These are phyloP conservation scores for Fraxinus dipetala DNA, from an alignment of 305 asterid genomes.

Conservation along the genomic window DNA sequence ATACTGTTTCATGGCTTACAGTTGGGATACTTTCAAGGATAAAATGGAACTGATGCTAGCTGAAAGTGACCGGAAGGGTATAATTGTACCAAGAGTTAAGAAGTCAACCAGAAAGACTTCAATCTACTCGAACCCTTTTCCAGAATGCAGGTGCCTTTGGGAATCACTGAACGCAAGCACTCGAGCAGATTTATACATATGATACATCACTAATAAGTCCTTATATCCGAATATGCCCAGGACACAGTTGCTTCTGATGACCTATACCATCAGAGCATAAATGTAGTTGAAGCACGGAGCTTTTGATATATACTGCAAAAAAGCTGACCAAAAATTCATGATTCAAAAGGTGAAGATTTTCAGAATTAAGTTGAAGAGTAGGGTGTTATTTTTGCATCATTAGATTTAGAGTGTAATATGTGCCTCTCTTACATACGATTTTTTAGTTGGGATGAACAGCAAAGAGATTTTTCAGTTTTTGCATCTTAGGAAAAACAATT, in stretches of 20 bases:
- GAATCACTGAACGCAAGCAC: conserved; percentile 45
- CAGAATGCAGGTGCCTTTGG: conserved; percentile 81
- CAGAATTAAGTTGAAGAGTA: conserved; percentile 15
- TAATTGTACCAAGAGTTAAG: conserved; percentile 59
- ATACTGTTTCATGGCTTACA: conserved; percentile 25
- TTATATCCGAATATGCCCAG: neutral
- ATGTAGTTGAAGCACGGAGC: neutral
- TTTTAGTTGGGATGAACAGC: neutral
- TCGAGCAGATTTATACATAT: conserved; percentile 33
- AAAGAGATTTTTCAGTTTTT: neutral
- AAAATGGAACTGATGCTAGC: conserved; percentile 73
- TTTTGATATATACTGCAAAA: neutral
- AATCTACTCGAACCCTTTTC: conserved; percentile 65
- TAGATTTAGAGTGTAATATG: neutral
- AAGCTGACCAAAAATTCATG: neutral
- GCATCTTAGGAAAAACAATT: neutral
- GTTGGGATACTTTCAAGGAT: conserved; percentile 73
- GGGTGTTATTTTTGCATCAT: conserved; percentile 1
- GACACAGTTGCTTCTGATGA: conserved; percentile 5
- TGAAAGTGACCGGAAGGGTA: conserved; percentile 70
- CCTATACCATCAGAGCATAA: neutral
- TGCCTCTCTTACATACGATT: neutral
- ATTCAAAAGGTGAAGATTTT: conserved; percentile 7
- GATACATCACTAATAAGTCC: neutral
- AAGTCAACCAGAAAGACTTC: conserved; percentile 73